Conservation (phyloP, 768 basidiomycete species). For the Lactarius indigo region DNA sequence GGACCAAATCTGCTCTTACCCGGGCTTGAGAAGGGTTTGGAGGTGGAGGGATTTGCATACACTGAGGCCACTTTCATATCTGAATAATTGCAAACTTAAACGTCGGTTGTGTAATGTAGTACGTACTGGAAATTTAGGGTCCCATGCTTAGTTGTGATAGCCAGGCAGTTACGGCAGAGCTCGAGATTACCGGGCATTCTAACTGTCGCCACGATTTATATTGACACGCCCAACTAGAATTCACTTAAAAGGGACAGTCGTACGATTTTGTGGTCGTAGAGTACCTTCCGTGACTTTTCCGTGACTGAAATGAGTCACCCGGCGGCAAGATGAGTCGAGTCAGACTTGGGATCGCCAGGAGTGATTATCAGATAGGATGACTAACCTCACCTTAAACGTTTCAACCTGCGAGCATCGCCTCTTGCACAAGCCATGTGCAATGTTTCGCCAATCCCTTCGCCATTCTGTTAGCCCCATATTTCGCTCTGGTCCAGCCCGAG, state of each 20-base stretch:
- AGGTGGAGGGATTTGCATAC: slow-evolving; percentile 71
- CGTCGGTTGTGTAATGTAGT: background rate
- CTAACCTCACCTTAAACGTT: background rate
- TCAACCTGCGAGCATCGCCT: background rate
- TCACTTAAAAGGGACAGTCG: no score
- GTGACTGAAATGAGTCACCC: background rate
- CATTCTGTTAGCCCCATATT: slow-evolving; percentile 10
- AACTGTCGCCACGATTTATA: no score
- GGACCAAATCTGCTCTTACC: slow-evolving; percentile 41
- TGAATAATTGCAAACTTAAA: background rate
- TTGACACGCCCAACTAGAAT: no score
- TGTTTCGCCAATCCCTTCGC: slow-evolving; percentile 13
- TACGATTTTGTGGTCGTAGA: no score
- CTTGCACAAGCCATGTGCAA: slow-evolving; percentile 18
- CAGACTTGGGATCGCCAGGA: background rate
- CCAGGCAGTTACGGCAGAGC: background rate
- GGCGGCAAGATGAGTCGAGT: background rate
- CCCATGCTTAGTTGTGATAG: background rate
- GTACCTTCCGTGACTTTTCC: no score
- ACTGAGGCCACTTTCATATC: slow-evolving; percentile 93
- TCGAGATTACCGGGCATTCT: background rate
- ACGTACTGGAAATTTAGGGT: background rate
- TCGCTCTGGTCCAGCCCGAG: slow-evolving; percentile 2
- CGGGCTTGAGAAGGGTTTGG: slow-evolving; percentile 37
- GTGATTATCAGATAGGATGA: background rate